These are phyloP conservation scores for Ploettnerulaceae sp. DNA, from an alignment of 2,329 filamentous ascomycete species.

Conservation along the genomic window DNA sequence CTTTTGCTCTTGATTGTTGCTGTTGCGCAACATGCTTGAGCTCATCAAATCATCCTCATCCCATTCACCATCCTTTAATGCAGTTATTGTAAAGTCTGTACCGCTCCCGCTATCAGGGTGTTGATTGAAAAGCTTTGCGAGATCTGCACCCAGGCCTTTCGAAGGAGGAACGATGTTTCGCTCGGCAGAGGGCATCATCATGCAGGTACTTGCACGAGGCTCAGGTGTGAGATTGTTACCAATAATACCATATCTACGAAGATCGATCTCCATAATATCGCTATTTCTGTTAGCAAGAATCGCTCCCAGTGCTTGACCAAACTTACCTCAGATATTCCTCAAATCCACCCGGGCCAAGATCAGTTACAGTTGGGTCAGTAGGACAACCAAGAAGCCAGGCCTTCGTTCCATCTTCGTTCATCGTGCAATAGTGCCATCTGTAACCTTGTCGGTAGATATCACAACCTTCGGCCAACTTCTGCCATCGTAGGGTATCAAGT, in stretches of 20 bases:
- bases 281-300: constrained; percentile 34
- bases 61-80: constrained; percentile 68
- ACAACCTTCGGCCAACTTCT: constrained; percentile 87
- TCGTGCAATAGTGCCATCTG: constrained; percentile 96
- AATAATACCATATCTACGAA: constrained; percentile 84
- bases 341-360: constrained; percentile 63
- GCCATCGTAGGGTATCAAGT: constrained; percentile 82
- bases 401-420: constrained; percentile 92
- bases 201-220: constrained; percentile 44
- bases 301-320: too few relatives aligned
- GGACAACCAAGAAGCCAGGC: constrained; percentile 95
- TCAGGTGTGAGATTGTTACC: constrained; percentile 67
- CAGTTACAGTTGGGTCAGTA: constrained; percentile 62
- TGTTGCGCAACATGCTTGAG: constrained; percentile 44
- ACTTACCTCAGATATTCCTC: constrained; percentile 75
- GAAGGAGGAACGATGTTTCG: constrained; percentile 49
- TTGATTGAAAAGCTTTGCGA: constrained; percentile 82
- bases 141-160: constrained; percentile 73
- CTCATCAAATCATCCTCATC: constrained; percentile 57
- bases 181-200: constrained; percentile 42
- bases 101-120: constrained; percentile 79
- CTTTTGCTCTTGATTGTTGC: constrained; percentile 35
- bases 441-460: constrained; percentile 92
- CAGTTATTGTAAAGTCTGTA: constrained; percentile 87
- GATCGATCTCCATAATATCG: constrained; percentile 89